Evolutionary conservation across 495 filamentous ascomycete species (phyloP), one percentile per base, ranked within the genome.

Genomic region (Bombardia bombarda): DNA sequence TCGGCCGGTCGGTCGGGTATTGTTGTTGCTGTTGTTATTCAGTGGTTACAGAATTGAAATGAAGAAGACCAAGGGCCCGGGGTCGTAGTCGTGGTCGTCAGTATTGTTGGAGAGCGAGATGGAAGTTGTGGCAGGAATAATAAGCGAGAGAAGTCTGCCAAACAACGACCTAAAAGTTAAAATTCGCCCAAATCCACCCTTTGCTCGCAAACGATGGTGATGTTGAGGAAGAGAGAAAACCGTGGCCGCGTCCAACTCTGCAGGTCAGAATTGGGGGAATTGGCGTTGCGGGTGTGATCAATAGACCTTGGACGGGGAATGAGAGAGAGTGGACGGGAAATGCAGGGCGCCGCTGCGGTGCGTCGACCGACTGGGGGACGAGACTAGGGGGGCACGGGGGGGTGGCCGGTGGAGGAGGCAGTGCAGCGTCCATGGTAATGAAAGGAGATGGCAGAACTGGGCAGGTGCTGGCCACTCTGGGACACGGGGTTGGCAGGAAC

Each of bases 111-210:
- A 13, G 26, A 7, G 26, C 7, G 7, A 7, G 26, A 30, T 7
- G 7, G 13, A 13, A 30, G 26, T 30, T 30, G 36, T 35, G 41
- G 50, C 46, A 50, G 46, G 50, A 50, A 47, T 22, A 43, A 42
- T 40, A 50, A 58, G 55, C 55, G 55, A 58, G 47, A 26, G 55
- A 45, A 57, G 36, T 46, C 50, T 55, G 55, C 51, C 47, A 33
- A 41, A 46, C 35, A 19, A 16, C 25, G 4, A 30, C 17, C 28
- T 14, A 6, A 21, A 18, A 19, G 32, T 14, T 10, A 34, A 34
- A 35, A 35, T 18, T 17, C 46, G 34, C 13, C 36, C 24, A 34
- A 35, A 35, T 18, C 22, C 46, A 39, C 13, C 36, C 24, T 25
- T 43, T 50, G 7, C 30, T 32, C 12, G 38, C 39, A 47, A 51